Base-by-base conservation (phyloP, 2,329 filamentous ascomycete genomes). In the Shiraia bambusicola region DNA sequence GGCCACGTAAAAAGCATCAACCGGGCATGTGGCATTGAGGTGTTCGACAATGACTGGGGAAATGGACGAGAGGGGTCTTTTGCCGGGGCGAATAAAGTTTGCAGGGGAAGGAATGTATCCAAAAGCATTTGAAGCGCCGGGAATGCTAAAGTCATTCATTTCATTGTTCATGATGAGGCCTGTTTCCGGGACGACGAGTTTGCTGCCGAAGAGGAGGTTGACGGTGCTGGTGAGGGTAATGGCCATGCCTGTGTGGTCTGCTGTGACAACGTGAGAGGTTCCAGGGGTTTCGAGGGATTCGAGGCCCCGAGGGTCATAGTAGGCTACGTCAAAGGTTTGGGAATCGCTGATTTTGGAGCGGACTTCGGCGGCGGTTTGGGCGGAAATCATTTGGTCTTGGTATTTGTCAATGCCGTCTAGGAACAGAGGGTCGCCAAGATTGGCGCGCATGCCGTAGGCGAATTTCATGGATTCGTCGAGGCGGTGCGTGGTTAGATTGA, bases 391-490 rank as follows among this genome's bases (percentile, higher is more conserved):
- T 17, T 56, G 65, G 1, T 75, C 65, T 66, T 96, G 83, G 52
- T 86, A 85, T 6, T 71, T 66, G 7, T 75, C 70, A 36, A 92
- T 72, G 22, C 80, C 80, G 1, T 75, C 53, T 3, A 94, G 80
- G 63, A 86, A 95, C 1, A 72, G 74, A 0, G 92, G 93, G 65
- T 97, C 93, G 4, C 90, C 92, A 0, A 97, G 78, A 19, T 84
- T 77, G n/a, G 82, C 77, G 42, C 90, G 83, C 56, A 75, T 67
- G 27, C 85, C 90, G 63, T 96, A 97, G 2, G 82, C 90, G 65
- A 95, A 97, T 15, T 89, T 81, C 72, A 95, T 88, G 10, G 90
- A 86, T 74, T 97, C 93, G 59, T 89, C 82, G 51, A 95, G 78
- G 11, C 87, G 81, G 69, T 97, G 93, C 1, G 84, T 85, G 27